Evolutionary conservation across 495 filamentous ascomycete genomes (phyloP).

Genomic region (Sabuloglossum arenarium): DNA sequence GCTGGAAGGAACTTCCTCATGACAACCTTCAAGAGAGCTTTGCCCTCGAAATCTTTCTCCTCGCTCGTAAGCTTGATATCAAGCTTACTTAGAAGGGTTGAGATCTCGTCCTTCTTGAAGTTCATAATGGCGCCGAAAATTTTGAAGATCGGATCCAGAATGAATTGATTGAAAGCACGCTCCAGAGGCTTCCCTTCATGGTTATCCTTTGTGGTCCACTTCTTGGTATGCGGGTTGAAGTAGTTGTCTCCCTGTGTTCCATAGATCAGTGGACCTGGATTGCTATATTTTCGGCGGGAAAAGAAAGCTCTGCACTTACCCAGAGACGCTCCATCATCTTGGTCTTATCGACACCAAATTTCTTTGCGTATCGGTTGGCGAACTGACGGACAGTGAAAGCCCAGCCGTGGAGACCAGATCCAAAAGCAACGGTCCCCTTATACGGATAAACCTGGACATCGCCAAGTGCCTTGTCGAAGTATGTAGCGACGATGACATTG

Average conservation of each 20-base stretch:
- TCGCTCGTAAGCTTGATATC: conserved; percentile 70
- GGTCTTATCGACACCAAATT: conserved; percentile 96
- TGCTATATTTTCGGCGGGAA: neutral
- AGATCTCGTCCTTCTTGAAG: conserved; percentile 91
- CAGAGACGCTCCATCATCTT: conserved; percentile 99
- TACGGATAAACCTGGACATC: conserved; percentile 97
- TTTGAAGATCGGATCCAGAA: conserved; percentile 97
- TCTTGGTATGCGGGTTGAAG: conserved; percentile 99
- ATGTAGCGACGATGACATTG: conserved; percentile 98
- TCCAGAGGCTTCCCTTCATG: conserved; percentile 75
- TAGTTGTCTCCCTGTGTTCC: conserved; percentile 75
- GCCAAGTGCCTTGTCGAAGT: conserved; percentile 91
- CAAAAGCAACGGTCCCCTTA: conserved; percentile 92
- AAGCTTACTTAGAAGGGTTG: conserved; percentile 68
- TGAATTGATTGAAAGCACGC: conserved; percentile 98
- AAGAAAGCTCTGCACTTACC: conserved; percentile 29
- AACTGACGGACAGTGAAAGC: conserved; percentile 99
- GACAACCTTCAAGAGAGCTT: conserved; percentile 86
- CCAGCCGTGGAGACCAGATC: conserved; percentile 99
- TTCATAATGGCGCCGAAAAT: conserved; percentile 93
- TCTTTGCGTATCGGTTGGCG: conserved; percentile 91
- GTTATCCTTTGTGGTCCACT: conserved; percentile 77
- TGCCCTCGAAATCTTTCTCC: conserved; percentile 90
- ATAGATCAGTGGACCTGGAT: neutral
- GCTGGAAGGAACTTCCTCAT: conserved; percentile 98